A percentile compares a stretch with the other conserved stretches of the same genome.
phyloP scores from a whole-genome alignment of 129 eudicot species.

The Ambrosia trifida region DNA sequence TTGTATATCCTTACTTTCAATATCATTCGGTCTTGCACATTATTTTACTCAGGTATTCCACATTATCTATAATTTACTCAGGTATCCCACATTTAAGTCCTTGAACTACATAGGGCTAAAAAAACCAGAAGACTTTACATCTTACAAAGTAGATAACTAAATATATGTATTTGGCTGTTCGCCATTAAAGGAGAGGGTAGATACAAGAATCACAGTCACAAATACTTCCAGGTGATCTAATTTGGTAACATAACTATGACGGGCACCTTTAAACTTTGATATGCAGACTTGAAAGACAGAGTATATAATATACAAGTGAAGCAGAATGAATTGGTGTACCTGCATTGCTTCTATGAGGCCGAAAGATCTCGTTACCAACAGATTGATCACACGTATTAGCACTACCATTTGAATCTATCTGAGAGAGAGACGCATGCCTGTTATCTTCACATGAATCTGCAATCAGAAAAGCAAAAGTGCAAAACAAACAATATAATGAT shows the following conservation, averaged over 20 bases:
- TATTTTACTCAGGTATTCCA: neutral
- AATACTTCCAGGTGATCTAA: neutral
- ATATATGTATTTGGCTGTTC: neutral
- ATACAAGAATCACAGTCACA: neutral
- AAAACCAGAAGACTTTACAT: neutral
- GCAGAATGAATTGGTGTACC: neutral
- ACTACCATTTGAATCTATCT: slow-evolving; percentile 1
- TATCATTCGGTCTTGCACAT: neutral
- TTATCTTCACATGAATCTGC: slow-evolving; percentile 39
- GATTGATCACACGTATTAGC: slow-evolving; percentile 26
- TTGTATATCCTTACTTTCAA: neutral
- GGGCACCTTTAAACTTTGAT: neutral
- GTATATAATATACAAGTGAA: neutral
- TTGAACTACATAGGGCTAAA: neutral
- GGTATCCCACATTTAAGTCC: too few species aligned
- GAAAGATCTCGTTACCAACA: slow-evolving; percentile 21
- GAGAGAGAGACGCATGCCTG: slow-evolving; percentile 1
- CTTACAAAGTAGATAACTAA: neutral
- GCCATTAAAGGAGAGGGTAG: neutral
- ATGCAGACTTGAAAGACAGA: neutral
- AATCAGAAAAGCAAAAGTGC: neutral
- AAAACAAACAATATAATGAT: neutral
- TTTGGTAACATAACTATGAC: neutral
- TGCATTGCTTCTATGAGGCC: slow-evolving; percentile 41
- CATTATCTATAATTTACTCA: neutral